Evolutionary conservation across 768 basidiomycete genomes (phyloP), one percentile per base, ranked within the genome.

Genomic region (Russula lepida): DNA sequence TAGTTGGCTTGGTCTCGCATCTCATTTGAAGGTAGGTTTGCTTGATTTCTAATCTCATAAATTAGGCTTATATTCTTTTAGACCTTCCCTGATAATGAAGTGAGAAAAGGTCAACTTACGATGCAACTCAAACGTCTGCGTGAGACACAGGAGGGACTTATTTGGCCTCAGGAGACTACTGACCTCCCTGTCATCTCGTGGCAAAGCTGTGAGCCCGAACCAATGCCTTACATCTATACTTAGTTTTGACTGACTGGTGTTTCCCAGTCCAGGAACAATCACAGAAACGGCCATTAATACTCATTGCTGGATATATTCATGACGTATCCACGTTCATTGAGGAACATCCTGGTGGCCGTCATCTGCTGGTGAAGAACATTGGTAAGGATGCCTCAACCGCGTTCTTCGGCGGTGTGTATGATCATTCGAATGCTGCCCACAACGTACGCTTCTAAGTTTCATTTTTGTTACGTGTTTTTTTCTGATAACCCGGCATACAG

Each of bases 341-440:
- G 46, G 91, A 95, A 64, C 93, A 97, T 70, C 94, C 94, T 4
- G 93, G 94, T 66, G 94, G 94, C 15, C 83, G 86, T 3, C 90
- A 94, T 69, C 75, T 92, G 28, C 75, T 98, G 60, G 81, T 84
- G 66, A 89, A 89, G 73, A 81, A 87, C 72, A 88, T 94, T 67
- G 94, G 94, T 59, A 89, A 84, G 71, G 94, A 95, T 68, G 93
- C 89, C 3, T 92, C 92, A 3, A 90, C 91, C 0, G 92, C 93
- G 6, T 97, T 95, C 80, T 94, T 95, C 68, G 94, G 94, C 63
- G 90, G 89, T 61, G 86, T 93, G 0, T 92, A 92, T 69, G 88
- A 89, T 66, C 91, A 92, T 69, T 90, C 88, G 32, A 92, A 92
- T 69, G 88, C 89, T 48, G 89, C 91, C 6, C 89, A 92, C 72